Evolutionary conservation across 257 asterid genomes (phyloP).

Genomic region (Mitragyna speciosa): DNA sequence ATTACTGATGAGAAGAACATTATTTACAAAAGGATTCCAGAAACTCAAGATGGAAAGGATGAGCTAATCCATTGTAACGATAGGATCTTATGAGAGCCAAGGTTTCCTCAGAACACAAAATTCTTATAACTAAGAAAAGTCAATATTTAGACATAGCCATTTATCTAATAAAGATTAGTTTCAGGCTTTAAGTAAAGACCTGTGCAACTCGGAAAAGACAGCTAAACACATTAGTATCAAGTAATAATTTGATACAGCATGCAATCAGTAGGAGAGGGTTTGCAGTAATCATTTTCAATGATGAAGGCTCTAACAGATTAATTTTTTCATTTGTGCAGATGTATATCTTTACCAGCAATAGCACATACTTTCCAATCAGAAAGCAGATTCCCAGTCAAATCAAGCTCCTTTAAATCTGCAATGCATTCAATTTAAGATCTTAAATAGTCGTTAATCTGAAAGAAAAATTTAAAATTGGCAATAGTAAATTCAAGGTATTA

Average conservation of each 20-base stretch:
- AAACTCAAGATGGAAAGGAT: neutral
- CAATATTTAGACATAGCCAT: neutral
- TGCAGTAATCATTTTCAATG: neutral
- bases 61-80: neutral
- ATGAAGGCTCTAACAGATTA: neutral
- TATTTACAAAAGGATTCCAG: neutral
- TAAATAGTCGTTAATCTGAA: neutral
- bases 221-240: neutral
- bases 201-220: neutral
- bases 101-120: neutral
- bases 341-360: conserved; percentile 23
- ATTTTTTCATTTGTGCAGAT: neutral
- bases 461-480: neutral
- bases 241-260: neutral
- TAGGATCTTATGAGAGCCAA: neutral
- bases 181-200: neutral
- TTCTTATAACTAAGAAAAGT: neutral
- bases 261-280: neutral
- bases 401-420: conserved; percentile 94
- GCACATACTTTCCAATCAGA: conserved; percentile 73
- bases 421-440: conserved; percentile 15
- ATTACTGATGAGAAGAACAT: neutral
- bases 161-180: neutral
- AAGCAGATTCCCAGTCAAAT: conserved; percentile 86
- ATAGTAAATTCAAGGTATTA: neutral